Evolutionary conservation across 164 flowering plant genomes (phyloP), one percentile per base, ranked within the genome.

Genomic region (Tetracentron sinense): DNA sequence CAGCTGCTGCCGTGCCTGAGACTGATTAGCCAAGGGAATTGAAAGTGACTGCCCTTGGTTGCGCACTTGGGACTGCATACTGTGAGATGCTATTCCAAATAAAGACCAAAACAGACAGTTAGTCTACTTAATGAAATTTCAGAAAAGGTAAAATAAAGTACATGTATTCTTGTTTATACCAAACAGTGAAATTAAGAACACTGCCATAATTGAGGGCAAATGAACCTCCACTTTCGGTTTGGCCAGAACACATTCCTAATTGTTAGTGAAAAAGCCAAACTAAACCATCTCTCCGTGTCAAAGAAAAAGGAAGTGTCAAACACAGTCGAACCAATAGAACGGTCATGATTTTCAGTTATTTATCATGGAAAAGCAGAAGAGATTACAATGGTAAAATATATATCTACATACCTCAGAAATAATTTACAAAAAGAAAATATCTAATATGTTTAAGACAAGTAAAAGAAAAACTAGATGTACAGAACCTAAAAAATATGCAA

Each of bases 1-100:
- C 42, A 82, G 50, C 66, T 78, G 96, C 47, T 81, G 91, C 14
- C 81, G 80, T 42, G 67, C 35, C 69, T 88, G 90, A 72, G 88
- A 21, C 63, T 87, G 94, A 77, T 83, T 88, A 49, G 78, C 60
- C 74, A 83, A 42, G 12, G 87, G 73, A 17, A 77, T 66, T 15
- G 83, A 67, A 52, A 78, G 59, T 30, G 77, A 58, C 64, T 78
- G 92, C 50, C 80, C 85, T 71, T 82, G 93, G 64, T 77, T 86
- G 56, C 68, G 79, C 54, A 77, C 74, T 77, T 81, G 96, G 54
- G 83, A 29, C 62, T 70, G 88, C 83, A 86, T 75, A 63, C 72
- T 49, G 0, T 78, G 76, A 64, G 86, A 71, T 42, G 60, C 82
- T 79, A 70, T 54, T 50, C 17, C 16, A 52, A 60, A 17, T 27